phyloP scores from a whole-genome alignment of 2,329 filamentous ascomycete genomes.

The Ophiosphaerella narmari region DNA sequence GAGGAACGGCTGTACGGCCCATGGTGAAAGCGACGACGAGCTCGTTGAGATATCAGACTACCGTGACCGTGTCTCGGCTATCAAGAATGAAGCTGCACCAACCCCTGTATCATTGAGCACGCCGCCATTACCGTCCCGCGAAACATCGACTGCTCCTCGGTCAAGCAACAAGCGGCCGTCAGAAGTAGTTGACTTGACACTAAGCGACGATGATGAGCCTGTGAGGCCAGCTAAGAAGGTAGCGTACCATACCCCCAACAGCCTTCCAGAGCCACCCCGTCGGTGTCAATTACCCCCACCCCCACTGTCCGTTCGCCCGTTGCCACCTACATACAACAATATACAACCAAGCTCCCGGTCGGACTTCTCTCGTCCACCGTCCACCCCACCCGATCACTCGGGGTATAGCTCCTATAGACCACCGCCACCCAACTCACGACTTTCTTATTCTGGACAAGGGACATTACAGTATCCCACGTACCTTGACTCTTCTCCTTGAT shows the following conservation, averaged over 20 bases:
- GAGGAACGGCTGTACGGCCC: slow-evolving; percentile 42
- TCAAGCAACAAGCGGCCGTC: slow-evolving; percentile 51
- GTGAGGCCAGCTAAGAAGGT: slow-evolving; percentile 46
- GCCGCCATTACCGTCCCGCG: slow-evolving; percentile 53
- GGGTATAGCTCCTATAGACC: slow-evolving; percentile 25
- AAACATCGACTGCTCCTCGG: slow-evolving; percentile 41
- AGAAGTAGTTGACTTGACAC: slow-evolving; percentile 56
- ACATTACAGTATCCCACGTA: slow-evolving; percentile 32
- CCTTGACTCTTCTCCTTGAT: slow-evolving; percentile 35
- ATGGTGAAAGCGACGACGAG: slow-evolving; percentile 52
- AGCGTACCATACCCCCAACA: slow-evolving; percentile 47
- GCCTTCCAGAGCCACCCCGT: slow-evolving; percentile 37
- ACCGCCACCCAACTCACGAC: slow-evolving; percentile 26
- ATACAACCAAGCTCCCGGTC: slow-evolving; percentile 19
- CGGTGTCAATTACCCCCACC: slow-evolving; percentile 35
- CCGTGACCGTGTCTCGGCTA: slow-evolving; percentile 42
- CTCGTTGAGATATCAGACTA: slow-evolving; percentile 51
- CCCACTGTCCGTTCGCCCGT: slow-evolving; percentile 19
- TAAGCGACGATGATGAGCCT: slow-evolving; percentile 55
- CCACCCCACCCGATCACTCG: slow-evolving; percentile 20
- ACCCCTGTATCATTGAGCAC: slow-evolving; percentile 48
- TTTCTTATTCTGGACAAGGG: slow-evolving; percentile 29
- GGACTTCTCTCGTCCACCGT: slow-evolving; percentile 27
- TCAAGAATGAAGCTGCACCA: slow-evolving; percentile 47
- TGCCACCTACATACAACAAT: slow-evolving; percentile 16